phyloP scores from a whole-genome alignment of 768 basidiomycete species.

The Lactarius pseudohatsudake region DNA sequence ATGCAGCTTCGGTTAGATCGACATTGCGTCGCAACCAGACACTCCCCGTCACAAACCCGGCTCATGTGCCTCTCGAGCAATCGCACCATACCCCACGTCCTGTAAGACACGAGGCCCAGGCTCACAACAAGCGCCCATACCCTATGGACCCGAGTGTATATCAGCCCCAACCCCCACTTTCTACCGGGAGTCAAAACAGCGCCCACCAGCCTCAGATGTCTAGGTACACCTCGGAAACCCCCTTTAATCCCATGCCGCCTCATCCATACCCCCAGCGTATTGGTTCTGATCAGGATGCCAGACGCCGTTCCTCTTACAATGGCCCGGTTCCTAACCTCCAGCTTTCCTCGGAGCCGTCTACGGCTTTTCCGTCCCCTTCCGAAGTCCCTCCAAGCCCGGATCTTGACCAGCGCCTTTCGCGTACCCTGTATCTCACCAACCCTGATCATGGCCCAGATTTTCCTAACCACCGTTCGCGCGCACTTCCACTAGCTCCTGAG shows the following conservation, averaged over 20 bases:
- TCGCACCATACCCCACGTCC: neutral
- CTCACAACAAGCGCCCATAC: constrained; percentile 12
- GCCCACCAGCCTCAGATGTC: constrained; percentile 7
- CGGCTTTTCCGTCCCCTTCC: neutral
- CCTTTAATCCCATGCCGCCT: neutral
- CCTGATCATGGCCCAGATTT: constrained; percentile 5
- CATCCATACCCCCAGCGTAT: neutral
- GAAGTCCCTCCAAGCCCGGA: constrained; percentile 8
- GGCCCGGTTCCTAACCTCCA: neutral
- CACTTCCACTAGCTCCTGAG: constrained; percentile 3
- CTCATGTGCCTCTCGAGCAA: constrained; percentile 16
- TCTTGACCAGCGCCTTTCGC: constrained; percentile 13
- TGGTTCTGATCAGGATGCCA: neutral
- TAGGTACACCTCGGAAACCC: neutral
- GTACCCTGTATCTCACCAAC: constrained; percentile 26
- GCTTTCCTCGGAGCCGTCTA: neutral
- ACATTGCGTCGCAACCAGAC: constrained; percentile 23
- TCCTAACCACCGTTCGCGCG: neutral
- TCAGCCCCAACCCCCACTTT: neutral
- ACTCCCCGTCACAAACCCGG: constrained; percentile 6
- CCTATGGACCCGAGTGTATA: neutral
- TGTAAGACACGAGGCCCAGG: constrained; percentile 4
- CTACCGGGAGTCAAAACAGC: constrained; percentile 2
- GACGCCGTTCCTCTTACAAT: neutral
- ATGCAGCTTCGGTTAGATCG: neutral